Evolutionary conservation across 2,329 filamentous ascomycete genomes (phyloP), one percentile per base, ranked within the genome.

Genomic region (Penicillium sp.): DNA sequence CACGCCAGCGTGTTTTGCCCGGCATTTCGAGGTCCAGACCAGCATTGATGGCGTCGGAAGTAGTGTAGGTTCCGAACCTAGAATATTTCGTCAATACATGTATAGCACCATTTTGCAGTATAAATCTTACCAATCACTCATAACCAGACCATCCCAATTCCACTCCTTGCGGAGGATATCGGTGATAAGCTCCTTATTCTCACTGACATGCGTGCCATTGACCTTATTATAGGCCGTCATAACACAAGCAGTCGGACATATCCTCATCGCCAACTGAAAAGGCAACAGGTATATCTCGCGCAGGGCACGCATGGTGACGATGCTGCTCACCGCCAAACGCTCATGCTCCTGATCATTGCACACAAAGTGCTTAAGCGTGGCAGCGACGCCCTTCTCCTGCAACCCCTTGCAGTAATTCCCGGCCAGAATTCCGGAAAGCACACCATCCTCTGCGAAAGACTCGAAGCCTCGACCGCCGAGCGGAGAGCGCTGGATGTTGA

Each of bases 401-500:
- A 87, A 72, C 7, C 85, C 85, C 42, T 79, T 81, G 61, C 87
- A 83, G 54, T 87, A 87, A 52, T 84, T 78, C 1, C 84, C 80
- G 12, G 85, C 84, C 53, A 89, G 72, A 54, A 83, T 85, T 28
- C 86, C 86, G 0, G 86, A 87, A 5, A 94, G 75, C 9, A 84
- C 77, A 0, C 87, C 87, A 57, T 93, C 88, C 66, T 93, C 88
- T 0, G 85, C 88, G 65, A 89, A 93, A 0, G 87, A 89, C 68
- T 94, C 88, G 58, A 93, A 94, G 56, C 89, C 89, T 52, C 88
- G 78, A 17, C 88, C 88, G n/a, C 87, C 87, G 0, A 93, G 75
- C 0, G 88, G 88, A 43, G 86, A 86, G 15, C 88, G 80, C 61
- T 93, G 87, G 75, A 88, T 84, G 70, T 87, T 89, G 31, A 89